phyloP scores from a whole-genome alignment of 2,329 filamentous ascomycete species.

The Arthroderma sp. region DNA sequence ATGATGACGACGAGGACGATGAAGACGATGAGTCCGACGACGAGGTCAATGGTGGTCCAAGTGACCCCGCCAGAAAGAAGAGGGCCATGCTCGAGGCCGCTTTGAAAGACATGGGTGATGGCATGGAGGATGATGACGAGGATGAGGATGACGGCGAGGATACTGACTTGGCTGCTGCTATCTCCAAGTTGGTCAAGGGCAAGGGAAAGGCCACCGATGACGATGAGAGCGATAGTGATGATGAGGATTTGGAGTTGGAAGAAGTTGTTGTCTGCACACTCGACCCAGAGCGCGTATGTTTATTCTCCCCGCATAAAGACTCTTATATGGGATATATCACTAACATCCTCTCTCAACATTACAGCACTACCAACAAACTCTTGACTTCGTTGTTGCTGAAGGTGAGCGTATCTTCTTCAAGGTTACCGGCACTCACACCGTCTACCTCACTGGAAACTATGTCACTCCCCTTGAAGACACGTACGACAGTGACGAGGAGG shows the following conservation, averaged over 20 bases:
- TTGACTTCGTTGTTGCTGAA: constrained; percentile 84
- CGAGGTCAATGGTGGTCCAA: constrained; percentile 76
- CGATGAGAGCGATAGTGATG: constrained; percentile 48
- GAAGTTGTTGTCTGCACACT: constrained; percentile 93
- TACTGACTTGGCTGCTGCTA: constrained; percentile 46
- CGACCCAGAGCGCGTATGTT: constrained; percentile 73
- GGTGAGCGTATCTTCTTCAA: constrained; percentile 86
- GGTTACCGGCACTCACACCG: constrained; percentile 75
- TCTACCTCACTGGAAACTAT: constrained; percentile 95
- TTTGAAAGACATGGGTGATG: constrained; percentile 63
- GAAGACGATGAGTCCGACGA: constrained; percentile 50
- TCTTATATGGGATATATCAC: not conserved
- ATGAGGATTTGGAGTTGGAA: constrained; percentile 57
- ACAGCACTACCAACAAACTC: constrained; percentile 85
- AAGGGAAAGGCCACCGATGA: constrained; percentile 60
- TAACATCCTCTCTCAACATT: constrained; percentile 8
- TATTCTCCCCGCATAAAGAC: not conserved
- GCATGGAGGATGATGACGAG: constrained; percentile 45
- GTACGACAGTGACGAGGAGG: constrained; percentile 12
- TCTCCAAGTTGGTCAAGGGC: constrained; percentile 47
- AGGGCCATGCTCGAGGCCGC: constrained; percentile 70
- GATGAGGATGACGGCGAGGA: constrained; percentile 54
- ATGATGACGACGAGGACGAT: constrained; percentile 49
- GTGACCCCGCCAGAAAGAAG: constrained; percentile 80
- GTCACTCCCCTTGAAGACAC: constrained; percentile 54